These are phyloP conservation scores for Cryphonectria japonica DNA, from an alignment of 2,329 filamentous ascomycete species.

Conservation along the genomic window DNA sequence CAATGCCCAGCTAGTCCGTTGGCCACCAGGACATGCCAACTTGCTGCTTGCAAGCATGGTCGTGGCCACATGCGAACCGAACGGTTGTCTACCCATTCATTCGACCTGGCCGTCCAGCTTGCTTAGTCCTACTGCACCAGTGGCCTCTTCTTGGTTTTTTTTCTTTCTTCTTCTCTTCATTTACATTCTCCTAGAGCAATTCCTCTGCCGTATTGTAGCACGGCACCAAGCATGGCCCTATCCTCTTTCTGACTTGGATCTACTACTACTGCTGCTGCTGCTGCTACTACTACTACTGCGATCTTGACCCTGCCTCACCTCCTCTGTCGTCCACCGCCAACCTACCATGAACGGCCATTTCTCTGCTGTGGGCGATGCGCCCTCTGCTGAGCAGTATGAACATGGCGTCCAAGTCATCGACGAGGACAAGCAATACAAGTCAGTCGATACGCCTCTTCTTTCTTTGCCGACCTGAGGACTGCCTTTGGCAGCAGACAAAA, in stretches of 20 bases:
- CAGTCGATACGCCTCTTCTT: constrained; percentile 41
- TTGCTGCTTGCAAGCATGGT: constrained; percentile 16
- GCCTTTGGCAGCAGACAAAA: constrained; percentile 13
- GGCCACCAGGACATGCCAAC: constrained; percentile 17
- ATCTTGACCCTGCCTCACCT: not conserved
- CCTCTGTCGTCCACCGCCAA: not conserved
- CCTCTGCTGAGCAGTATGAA: constrained; percentile 71
- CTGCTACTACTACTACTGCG: constrained; percentile 4
- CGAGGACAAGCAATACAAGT: constrained; percentile 97
- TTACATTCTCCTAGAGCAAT: not conserved
- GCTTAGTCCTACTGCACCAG: constrained; percentile 12
- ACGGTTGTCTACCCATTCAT: not conserved
- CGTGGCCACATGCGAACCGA: constrained; percentile 14
- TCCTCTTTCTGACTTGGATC: constrained; percentile 19
- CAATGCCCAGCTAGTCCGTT: not conserved
- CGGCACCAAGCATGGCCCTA: constrained; percentile 28
- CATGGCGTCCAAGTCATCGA: constrained; percentile 98
- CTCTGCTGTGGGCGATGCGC: constrained; percentile 70
- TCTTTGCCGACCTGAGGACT: constrained; percentile 24
- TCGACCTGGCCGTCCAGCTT: constrained; percentile 3
- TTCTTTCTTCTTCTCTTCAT: not conserved
- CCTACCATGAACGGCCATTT: constrained; percentile 77
- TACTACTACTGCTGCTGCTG: constrained; percentile 10
- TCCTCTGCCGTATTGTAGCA: constrained; percentile 12
- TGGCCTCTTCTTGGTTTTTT: not conserved